Percentiles rank a stretch among this genome's conserved stretches.
phyloP scores from a whole-genome alignment of 805 yeast genomes.

The Kluyveromyces aestuarii region DNA sequence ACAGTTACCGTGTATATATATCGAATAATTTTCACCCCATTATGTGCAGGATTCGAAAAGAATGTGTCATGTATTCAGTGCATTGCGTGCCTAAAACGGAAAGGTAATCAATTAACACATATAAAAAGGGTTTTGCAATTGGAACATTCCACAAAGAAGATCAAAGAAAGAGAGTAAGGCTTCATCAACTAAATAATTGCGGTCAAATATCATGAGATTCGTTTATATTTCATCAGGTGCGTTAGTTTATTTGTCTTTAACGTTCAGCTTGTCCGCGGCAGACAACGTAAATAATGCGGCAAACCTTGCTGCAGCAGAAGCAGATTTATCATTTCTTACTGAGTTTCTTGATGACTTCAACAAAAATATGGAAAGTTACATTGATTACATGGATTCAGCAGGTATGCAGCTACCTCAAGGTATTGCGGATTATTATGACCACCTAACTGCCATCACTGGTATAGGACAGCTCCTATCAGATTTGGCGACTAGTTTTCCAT shows the following conservation, averaged over 20 bases:
- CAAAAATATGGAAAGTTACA: slow-evolving; percentile 20
- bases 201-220: neutral
- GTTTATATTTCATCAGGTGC: neutral
- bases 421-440: slow-evolving; percentile 28
- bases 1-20: neutral
- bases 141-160: neutral
- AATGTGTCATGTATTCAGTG: neutral
- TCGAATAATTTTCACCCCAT: neutral
- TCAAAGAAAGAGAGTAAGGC: too few species aligned
- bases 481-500: slow-evolving; percentile 28
- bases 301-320: slow-evolving; percentile 24
- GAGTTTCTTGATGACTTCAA: slow-evolving; percentile 28
- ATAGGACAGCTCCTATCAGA: slow-evolving; percentile 20
- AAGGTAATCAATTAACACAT: neutral
- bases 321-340: slow-evolving; percentile 25
- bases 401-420: slow-evolving; percentile 28
- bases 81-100: neutral
- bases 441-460: slow-evolving; percentile 19
- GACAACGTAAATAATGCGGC: slow-evolving; percentile 7
- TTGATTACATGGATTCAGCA: slow-evolving; percentile 28
- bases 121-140: neutral
- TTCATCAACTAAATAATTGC: too few species aligned
- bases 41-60: neutral
- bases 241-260: neutral
- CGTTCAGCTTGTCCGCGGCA: neutral